Evolutionary conservation across 768 basidiomycete species (phyloP), one percentile per base, ranked within the genome.

Genomic region (Lentinula edodes): DNA sequence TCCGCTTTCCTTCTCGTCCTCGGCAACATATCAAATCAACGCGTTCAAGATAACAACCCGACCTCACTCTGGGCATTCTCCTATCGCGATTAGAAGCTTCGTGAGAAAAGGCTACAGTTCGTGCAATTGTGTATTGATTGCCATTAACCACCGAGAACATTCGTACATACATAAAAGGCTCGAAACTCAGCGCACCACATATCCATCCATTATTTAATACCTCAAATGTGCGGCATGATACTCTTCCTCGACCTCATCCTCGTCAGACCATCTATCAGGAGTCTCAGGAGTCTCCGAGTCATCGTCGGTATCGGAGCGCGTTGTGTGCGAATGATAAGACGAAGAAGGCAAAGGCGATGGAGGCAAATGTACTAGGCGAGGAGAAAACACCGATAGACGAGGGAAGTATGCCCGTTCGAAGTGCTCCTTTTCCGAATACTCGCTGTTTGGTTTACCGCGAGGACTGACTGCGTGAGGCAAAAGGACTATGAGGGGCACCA

Each of bases 1-100:
- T 70, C 98, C 97, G 71, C 91, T 92, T 77, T 99, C 97, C 74
- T 93, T 91, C 63, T 91, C 93, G 68, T 96, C 96, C 45, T 82
- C 78, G 0, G 94, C 85, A 39, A 79, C 80, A 73, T 98, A 98
- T 48, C 91, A 84, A 5, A 93, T 82, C 35, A 98, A 76, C 0
- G 93, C 92, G 62, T 89, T 90, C 57, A 98, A 75, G 42, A 99
- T 87, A 0, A 95, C 94, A 15, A 99, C 94, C 61, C 96, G 85
- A 36, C 97, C 97, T 97, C 97, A 99, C 76, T 99, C 97, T 0
- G 95, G 95, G 71, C 96, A 98, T 74, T 98, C 97, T 70, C 96
- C 96, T 18, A 99, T 80, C 2, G 96, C 97, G 58, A 98, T 91
- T 60, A 99, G 79, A 15, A 99, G 84, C 71, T 95, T 97, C 74